Evolutionary conservation across 495 filamentous ascomycete genomes (phyloP).

Genomic region (Aspergillus heteromorphus): DNA sequence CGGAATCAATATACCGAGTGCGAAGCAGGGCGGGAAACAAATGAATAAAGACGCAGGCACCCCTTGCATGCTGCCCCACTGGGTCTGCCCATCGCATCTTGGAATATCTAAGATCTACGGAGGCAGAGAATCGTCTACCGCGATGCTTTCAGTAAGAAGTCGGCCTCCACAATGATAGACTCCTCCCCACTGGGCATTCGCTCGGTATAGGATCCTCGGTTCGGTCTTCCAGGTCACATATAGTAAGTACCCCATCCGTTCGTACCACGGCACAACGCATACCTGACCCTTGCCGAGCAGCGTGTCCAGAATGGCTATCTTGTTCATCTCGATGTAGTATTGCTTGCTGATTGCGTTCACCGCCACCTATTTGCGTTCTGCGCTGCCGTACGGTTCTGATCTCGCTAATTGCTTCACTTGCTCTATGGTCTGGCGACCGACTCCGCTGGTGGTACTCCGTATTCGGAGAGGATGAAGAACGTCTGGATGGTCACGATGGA

Average conservation of each 20-base stretch:
- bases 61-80: too few species aligned
- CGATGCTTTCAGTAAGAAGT: slow-evolving; percentile 26
- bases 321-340: slow-evolving; percentile 6
- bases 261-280: slow-evolving; percentile 13
- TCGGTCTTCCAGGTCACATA: slow-evolving; percentile 18
- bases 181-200: slow-evolving; percentile 11
- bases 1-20: too few species aligned
- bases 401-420: slow-evolving; percentile 16
- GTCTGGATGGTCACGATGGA: slow-evolving; percentile 17
- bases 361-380: slow-evolving; percentile 17
- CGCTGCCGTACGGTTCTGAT: slow-evolving; percentile 18
- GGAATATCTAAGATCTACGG: too few species aligned
- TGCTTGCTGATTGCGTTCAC: slow-evolving; percentile 12
- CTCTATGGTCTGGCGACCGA: slow-evolving; percentile 17
- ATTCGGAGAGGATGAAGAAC: slow-evolving; percentile 21
- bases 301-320: background rate
- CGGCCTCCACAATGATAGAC: slow-evolving; percentile 13
- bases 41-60: too few species aligned
- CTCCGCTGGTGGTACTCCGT: slow-evolving; percentile 12
- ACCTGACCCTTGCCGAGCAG: background rate
- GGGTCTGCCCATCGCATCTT: too few species aligned
- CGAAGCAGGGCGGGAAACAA: too few species aligned
- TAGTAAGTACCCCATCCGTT: slow-evolving; percentile 16
- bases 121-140: too few species aligned
- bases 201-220: slow-evolving; percentile 7